A percentile compares a stretch with the other conserved stretches of the same genome.
These are phyloP conservation scores for Panicum miliaceum DNA, from an alignment of 176 grass and related monocot species.

Conservation along the genomic window DNA sequence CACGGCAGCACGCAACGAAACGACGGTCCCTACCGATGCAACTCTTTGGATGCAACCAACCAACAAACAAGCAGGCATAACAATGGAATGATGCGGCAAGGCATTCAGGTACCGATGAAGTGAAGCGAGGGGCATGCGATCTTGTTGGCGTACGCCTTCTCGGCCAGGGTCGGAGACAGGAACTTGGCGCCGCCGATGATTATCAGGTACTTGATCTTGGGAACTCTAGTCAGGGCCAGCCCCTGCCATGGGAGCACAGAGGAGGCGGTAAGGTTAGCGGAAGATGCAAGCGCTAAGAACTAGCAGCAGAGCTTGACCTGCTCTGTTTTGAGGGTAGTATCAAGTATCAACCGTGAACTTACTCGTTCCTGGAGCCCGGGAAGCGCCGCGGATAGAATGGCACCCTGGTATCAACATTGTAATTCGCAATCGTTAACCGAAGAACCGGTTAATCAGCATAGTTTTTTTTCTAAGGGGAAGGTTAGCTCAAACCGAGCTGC, in stretches of 20 bases:
- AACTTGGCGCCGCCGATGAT: slow-evolving; percentile 84
- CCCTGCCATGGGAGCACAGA: slow-evolving; percentile 53
- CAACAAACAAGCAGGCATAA: background rate
- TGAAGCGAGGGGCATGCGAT: slow-evolving; percentile 76
- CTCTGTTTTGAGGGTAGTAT: background rate
- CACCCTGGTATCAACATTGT: slow-evolving; percentile 49
- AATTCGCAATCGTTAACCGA: background rate
- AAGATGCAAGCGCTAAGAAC: background rate
- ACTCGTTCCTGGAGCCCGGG: slow-evolving; percentile 80
- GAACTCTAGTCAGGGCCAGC: slow-evolving; percentile 73
- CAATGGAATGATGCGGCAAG: background rate
- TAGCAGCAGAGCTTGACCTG: background rate
- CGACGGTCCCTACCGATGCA: background rate
- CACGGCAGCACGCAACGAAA: background rate
- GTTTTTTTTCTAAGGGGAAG: background rate
- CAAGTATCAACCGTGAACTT: background rate
- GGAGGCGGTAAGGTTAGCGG: background rate
- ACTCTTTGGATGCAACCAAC: background rate
- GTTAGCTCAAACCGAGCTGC: background rate
- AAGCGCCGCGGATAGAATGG: slow-evolving; percentile 70
- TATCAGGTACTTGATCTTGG: slow-evolving; percentile 74
- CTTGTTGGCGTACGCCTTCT: slow-evolving; percentile 69
- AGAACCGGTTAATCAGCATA: no score
- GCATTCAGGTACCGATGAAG: slow-evolving; percentile 62
- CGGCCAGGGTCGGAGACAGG: slow-evolving; percentile 41